Evolutionary conservation across 176 grass and related monocot genomes (phyloP), one percentile per base, ranked within the genome.

Genomic region (Aegilops speltoides): DNA sequence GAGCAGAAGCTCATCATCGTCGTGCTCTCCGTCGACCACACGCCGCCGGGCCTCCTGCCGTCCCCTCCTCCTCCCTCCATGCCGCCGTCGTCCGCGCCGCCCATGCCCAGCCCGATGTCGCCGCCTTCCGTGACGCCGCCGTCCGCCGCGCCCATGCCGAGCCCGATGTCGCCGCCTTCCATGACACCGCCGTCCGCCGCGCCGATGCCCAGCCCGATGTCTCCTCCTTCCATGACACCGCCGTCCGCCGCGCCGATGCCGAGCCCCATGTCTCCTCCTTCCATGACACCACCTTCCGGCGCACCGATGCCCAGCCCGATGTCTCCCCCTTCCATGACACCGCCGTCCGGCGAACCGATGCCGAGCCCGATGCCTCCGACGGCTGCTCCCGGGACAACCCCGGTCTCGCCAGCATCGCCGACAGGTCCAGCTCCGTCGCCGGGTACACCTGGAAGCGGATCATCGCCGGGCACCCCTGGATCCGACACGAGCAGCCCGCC

Each of bases 1-100:
- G 87, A 92, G 46, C 72, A 98, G 85, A 95, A 87, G 25, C 72
- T 98, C 80, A 17, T 90, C 37, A 77, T 95, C 60, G 33, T 90
- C 67, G 91, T 98, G 29, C 82, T 98, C 73, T 8, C 41, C 80
- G 89, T 85, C 0, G 63, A 85, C 50, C 86, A 88, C 84, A 24
- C 45, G 3, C 76, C 48, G 3, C 80, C 76, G 54, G 56, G 61
- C 32, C 0, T 36, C 24, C 59, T 16, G 65, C n/a, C 68, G 17
- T 13, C 23, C 11, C 13, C 20, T 6, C 66, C 73, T 23, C 59
- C 73, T 0, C 3, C 86, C 11, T 9, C 63, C 70, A 79, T 25
- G 69, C 40, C 61, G 24, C 64, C 87, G 3, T 40, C 76, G 19
- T 57, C 87, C 0, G 1, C 77, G 15, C 10, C 37, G 36, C 70